Conservation (phyloP, 2,329 filamentous ascomycete species). For the Dothiorella sarmentorum region DNA sequence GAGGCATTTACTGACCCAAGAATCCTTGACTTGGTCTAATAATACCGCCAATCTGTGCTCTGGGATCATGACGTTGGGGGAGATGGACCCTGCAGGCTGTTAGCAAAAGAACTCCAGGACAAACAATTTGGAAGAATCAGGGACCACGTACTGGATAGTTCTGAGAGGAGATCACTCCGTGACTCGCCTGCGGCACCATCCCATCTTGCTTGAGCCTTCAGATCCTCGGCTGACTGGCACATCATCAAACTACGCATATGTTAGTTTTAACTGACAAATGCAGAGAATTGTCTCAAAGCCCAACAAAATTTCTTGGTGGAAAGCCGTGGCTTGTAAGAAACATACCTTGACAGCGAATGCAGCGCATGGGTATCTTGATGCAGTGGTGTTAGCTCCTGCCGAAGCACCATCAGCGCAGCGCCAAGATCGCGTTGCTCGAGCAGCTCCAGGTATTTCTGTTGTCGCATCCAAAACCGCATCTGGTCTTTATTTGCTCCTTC, state of each 20-base stretch:
- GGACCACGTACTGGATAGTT: conserved; percentile 69
- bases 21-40: conserved; percentile 77
- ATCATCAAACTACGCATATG: conserved; percentile 67
- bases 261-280: conserved; percentile 24
- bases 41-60: conserved; percentile 81
- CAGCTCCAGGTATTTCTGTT: conserved; percentile 93
- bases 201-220: conserved; percentile 76
- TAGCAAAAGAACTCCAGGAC: too few relatives aligned
- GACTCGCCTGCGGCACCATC: conserved; percentile 76
- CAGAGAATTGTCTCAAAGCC: too few relatives aligned
- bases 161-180: conserved; percentile 69
- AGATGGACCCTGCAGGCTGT: conserved; percentile 68
- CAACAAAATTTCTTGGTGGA: not conserved
- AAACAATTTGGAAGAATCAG: not conserved
- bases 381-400: conserved; percentile 82
- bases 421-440: conserved; percentile 72
- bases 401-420: conserved; percentile 75
- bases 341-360: conserved; percentile 73
- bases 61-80: conserved; percentile 94
- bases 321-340: not conserved
- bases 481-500: conserved; percentile 70
- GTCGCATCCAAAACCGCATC: conserved; percentile 84
- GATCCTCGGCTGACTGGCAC: conserved; percentile 74
- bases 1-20: conserved; percentile 76
- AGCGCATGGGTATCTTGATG: conserved; percentile 74